Evolutionary conservation across 768 basidiomycete species (phyloP).

Genomic region (Podaxis sp.): DNA sequence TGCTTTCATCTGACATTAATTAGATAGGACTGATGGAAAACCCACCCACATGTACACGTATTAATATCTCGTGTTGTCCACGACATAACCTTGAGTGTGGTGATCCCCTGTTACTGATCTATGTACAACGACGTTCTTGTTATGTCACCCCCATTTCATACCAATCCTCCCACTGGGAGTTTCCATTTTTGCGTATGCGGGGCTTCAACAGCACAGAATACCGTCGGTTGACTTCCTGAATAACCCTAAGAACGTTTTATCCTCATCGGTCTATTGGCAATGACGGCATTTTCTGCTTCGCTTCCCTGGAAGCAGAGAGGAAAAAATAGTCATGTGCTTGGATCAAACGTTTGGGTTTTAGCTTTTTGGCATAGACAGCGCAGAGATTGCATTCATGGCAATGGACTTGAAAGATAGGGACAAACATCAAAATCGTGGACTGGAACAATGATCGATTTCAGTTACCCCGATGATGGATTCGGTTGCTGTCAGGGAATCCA

Average conservation of each 20-base stretch:
- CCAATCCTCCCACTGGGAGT: neutral
- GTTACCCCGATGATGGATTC: neutral
- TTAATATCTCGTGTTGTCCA: conserved; percentile 15
- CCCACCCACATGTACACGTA: conserved; percentile 10
- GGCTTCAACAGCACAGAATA: neutral
- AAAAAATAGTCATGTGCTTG: neutral
- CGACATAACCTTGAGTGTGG: conserved; percentile 5
- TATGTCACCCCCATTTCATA: neutral
- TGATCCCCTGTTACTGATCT: neutral
- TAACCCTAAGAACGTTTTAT: neutral
- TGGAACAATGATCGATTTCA: neutral
- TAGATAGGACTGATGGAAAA: conserved; percentile 12
- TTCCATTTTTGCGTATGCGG: neutral
- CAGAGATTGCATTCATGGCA: neutral
- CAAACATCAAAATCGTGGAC: neutral
- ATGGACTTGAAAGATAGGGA: neutral
- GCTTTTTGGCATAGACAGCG: conserved; percentile 7
- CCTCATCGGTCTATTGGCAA: neutral
- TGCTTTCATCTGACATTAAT: neutral
- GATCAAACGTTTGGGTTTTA: conserved; percentile 14
- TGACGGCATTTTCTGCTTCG: conserved; percentile 7
- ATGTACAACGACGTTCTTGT: neutral
- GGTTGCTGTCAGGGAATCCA: neutral
- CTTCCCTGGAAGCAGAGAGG: conserved; percentile 3
- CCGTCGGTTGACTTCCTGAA: neutral